phyloP scores from a whole-genome alignment of 345 rosid species.

The Lumnitzera littorea region DNA sequence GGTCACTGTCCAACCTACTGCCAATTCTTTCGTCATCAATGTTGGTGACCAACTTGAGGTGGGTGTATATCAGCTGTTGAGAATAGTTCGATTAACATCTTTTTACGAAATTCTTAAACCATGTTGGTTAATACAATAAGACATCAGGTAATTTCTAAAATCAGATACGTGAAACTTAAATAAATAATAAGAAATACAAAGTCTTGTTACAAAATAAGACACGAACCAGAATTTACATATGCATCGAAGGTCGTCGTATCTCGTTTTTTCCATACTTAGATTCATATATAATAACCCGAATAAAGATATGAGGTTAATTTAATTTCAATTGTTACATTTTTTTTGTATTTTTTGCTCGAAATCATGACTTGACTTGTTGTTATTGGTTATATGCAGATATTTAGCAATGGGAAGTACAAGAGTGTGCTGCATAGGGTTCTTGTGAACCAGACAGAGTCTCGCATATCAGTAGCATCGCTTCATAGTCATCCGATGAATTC shows the following conservation, averaged over 20 bases:
- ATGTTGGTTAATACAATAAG: background rate
- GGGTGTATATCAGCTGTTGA: background rate
- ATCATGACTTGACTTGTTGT: background rate
- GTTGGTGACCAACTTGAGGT: slow-evolving; percentile 98
- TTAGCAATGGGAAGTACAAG: slow-evolving; percentile 85
- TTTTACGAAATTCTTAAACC: background rate
- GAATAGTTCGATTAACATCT: background rate
- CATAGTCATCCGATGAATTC: slow-evolving; percentile 47
- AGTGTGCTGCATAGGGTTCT: slow-evolving; percentile 78
- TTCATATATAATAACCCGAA: too few species aligned
- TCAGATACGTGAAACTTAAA: too few species aligned
- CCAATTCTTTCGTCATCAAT: slow-evolving; percentile 65
- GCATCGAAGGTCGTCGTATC: too few species aligned
- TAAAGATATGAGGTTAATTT: too few species aligned
- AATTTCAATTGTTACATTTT: background rate
- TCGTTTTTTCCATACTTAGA: too few species aligned
- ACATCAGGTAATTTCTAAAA: background rate
- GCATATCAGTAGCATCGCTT: slow-evolving; percentile 74
- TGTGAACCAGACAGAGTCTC: slow-evolving; percentile 43
- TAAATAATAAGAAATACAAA: too few species aligned
- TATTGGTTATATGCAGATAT: slow-evolving; percentile 32
- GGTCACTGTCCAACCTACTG: slow-evolving; percentile 69
- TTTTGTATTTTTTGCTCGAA: background rate
- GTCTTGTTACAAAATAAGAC: too few species aligned
- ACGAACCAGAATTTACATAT: too few species aligned